Percentiles rank a stretch among this genome's conserved stretches.
phyloP scores from a whole-genome alignment of 768 basidiomycete genomes.

The Mycena belliarum region DNA sequence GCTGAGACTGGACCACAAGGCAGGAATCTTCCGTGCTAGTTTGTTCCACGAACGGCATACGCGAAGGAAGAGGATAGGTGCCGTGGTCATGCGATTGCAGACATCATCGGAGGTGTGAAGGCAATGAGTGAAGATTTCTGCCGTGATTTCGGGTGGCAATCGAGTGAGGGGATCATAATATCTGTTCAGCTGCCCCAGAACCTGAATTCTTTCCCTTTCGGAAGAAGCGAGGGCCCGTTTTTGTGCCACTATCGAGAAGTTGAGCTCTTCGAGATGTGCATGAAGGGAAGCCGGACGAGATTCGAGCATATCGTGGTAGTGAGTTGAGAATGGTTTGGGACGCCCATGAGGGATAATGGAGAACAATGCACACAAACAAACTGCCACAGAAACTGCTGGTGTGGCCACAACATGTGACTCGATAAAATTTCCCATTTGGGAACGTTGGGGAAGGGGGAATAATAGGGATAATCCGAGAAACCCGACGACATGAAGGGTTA shows the following conservation, averaged over 20 bases:
- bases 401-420: too few relatives aligned
- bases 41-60: neutral
- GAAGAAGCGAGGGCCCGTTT: neutral
- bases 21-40: neutral
- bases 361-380: too few relatives aligned
- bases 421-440: too few relatives aligned
- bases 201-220: neutral
- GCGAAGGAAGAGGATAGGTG: neutral
- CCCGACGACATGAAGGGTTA: too few relatives aligned
- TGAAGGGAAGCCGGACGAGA: too few relatives aligned
- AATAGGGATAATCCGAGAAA: too few relatives aligned
- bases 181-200: neutral
- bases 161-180: neutral
- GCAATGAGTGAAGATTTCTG: neutral
- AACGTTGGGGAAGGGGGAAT: too few relatives aligned
- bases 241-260: neutral
- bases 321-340: too few relatives aligned
- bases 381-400: too few relatives aligned
- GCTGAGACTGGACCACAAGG: neutral
- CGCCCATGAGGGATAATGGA: too few relatives aligned
- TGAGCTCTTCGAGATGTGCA: too few relatives aligned
- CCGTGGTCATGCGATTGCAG: neutral
- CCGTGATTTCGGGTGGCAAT: neutral
- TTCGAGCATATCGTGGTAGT: too few relatives aligned
- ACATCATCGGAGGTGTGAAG: neutral